Evolutionary conservation across 495 filamentous ascomycete species (phyloP), one percentile per base, ranked within the genome.

Genomic region (Penicillium coffeae): DNA sequence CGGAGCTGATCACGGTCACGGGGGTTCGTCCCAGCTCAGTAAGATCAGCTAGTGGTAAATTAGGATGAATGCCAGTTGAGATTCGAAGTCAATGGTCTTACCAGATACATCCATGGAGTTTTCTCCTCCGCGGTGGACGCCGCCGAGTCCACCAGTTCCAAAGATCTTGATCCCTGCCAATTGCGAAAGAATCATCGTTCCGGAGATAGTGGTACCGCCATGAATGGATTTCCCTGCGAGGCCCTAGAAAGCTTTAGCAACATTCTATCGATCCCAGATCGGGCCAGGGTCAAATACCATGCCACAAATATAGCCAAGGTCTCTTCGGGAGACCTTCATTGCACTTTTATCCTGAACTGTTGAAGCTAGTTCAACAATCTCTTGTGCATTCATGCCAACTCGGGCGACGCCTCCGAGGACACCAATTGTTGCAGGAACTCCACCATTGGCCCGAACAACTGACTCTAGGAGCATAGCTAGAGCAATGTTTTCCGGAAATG

Each of bases 21-120:
- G 88, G 79, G 3, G 93, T 98, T 21, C 90, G 78, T n/a, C 92
- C 90, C 22, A 98, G 79, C 70, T 98, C 93, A 3, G 88, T 96
- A 45, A 98, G 74, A 68, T 98, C 93, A 21, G 93, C 93, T 71
- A 48, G 42, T 32, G 21, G 21, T 13, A 45, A 19, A 45, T 34
- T 32, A 21, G 42, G 16, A 14, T 21, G 32, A 45, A 16, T 15
- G 32, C 9, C 42, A 22, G 1, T 19, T 16, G 4, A 15, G 7
- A 15, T 33, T 15, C 36, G 41, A 36, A 21, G 19, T 1, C 38
- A 14, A 40, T 41, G 25, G 13, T 38, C 59, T 13, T 63, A 73
- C 72, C 71, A 49, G 90, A 95, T 41, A 97, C 83, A 62, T 98
- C 93, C 82, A 96, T 85, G 0, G 86, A 87, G 45, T 75, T 77